A percentile compares a stretch with the other conserved stretches of the same genome.
Evolutionary conservation across 306 rosid genomes (phyloP).

Genomic region (Prunus kanzakura): DNA sequence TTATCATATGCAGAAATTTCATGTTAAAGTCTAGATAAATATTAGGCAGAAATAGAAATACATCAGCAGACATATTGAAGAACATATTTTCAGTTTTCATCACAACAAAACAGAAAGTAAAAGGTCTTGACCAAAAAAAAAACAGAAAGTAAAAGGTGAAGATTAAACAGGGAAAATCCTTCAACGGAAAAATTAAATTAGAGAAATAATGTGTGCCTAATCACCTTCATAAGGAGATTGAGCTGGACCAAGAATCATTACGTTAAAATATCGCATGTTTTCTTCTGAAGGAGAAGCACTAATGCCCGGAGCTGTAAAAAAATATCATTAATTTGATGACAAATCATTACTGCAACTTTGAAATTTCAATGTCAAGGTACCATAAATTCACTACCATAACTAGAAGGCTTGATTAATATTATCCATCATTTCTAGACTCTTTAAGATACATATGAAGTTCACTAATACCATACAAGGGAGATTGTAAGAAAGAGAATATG

Average conservation of each 20-base stretch:
- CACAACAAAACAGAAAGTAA: not conserved
- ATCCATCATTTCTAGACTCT: not conserved
- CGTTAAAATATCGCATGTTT: conserved; percentile 94
- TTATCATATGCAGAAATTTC: not conserved
- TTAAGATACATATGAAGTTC: not conserved
- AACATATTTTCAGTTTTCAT: not conserved
- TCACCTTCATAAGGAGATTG: conserved; percentile 97
- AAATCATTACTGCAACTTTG: not conserved
- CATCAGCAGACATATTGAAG: not conserved
- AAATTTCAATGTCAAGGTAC: not conserved
- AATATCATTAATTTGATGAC: not conserved
- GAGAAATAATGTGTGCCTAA: not conserved
- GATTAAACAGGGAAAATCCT: not conserved
- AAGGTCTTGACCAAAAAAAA: too few species aligned
- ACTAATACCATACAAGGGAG: not conserved
- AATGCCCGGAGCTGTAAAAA: conserved; percentile 83
- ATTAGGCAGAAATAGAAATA: not conserved
- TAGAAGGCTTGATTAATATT: not conserved
- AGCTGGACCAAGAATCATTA: conserved; percentile 96
- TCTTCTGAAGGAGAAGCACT: conserved; percentile 99
- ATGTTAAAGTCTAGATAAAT: not conserved
- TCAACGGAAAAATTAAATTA: not conserved
- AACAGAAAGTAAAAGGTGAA: not conserved
- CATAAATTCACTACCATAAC: not conserved
- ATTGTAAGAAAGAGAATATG: not conserved